Evolutionary conservation across 768 basidiomycete species (phyloP), one percentile per base, ranked within the genome.

Genomic region (Lentinula sp.): DNA sequence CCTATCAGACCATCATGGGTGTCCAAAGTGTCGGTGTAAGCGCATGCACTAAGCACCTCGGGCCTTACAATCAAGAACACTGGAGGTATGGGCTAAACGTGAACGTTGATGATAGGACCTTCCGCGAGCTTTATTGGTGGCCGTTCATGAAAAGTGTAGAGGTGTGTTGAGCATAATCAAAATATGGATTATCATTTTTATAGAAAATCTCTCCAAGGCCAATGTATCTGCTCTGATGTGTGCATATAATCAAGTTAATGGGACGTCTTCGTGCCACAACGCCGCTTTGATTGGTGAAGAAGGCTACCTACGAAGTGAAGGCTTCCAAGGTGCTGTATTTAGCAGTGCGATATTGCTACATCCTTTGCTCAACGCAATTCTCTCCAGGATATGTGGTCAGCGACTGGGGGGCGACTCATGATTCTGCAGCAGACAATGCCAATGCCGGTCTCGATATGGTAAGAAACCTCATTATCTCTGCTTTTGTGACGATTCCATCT

Each of bases 191-290:
- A 15, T 31, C 13, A 52, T 42, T 48, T 23, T 60, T 28, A 35
- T 23, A 49, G 59, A 7, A 51, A 32, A 32, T 34, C 11, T 51
- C 50, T 23, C 32, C 31, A 45, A 80, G 80, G 81, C 84, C 13
- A 78, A 76, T 53, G 81, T 82, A 1, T 70, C 75, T 15, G 75
- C 76, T 2, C 74, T 84, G 7, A 84, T 85, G 82, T 79, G 80
- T 61, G 76, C 76, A 9, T 81, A 78, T 62, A 84, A 85, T 64
- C 76, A 80, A 50, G 68, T 85, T 63, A 86, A 86, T 61, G 74
- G 77, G 2, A 86, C 86, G 1, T 87, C 84, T 13, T 82, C 86
- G 0, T 88, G 87, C 66, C 84, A 88, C 63, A 83, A 87, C 62
- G 73, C 77, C 28, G 76, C 73, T 42, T 70, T 82, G 13, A 68